A percentile compares a stretch with the other conserved stretches of the same genome.
These are phyloP conservation scores for Porpolomopsis calyptriformis DNA, from an alignment of 768 basidiomycete species.

Conservation along the genomic window DNA sequence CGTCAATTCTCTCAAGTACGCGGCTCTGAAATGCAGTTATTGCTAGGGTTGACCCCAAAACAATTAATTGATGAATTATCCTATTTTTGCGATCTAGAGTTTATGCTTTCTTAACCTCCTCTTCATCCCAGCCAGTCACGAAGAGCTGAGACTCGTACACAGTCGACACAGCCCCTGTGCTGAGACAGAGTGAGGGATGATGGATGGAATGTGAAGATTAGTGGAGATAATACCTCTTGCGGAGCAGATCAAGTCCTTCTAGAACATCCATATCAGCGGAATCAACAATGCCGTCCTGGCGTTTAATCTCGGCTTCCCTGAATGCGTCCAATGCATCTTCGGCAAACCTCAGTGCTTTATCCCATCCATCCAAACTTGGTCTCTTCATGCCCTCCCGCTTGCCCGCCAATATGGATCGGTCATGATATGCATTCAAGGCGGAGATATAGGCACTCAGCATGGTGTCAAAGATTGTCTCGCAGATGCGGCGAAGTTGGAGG, in stretches of 20 bases:
- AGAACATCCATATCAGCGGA: not conserved
- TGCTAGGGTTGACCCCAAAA: too few species aligned
- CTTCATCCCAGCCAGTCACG: too few species aligned
- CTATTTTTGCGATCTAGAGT: too few species aligned
- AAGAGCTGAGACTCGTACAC: too few species aligned
- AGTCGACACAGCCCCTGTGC: too few species aligned
- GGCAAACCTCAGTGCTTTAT: not conserved
- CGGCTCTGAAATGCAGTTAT: too few species aligned
- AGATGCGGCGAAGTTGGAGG: not conserved
- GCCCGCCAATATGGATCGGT: not conserved
- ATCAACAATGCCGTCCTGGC: not conserved
- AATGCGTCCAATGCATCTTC: not conserved
- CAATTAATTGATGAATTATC: too few species aligned
- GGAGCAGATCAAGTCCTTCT: not conserved
- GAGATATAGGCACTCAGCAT: not conserved
- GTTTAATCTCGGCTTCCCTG: not conserved
- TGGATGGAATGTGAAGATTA: too few species aligned
- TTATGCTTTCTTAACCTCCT: too few species aligned
- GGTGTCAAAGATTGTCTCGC: slow-evolving; percentile 2
- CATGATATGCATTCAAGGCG: not conserved
- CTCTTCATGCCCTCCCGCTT: not conserved
- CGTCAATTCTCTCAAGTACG: too few species aligned
- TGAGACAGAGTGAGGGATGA: too few species aligned
- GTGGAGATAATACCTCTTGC: too few species aligned
- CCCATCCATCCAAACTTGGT: not conserved